Evolutionary conservation across 768 basidiomycete genomes (phyloP), one percentile per base, ranked within the genome.

Genomic region (Amanita phalloides): DNA sequence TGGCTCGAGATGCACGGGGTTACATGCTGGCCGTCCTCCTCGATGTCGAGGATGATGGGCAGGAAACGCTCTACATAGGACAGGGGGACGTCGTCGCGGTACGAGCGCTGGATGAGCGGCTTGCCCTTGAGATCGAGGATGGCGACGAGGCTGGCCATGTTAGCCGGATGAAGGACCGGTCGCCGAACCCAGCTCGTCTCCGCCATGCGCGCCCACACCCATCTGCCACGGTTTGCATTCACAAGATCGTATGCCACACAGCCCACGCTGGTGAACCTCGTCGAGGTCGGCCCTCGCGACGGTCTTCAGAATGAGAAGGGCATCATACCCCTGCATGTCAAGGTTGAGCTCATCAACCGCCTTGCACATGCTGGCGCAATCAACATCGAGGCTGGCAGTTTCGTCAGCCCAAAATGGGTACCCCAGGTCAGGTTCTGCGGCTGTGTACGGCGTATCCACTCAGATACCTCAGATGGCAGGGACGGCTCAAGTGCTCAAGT

Each of bases 111-210:
- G 56, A 99, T 99, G 42, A 98, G 77, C 6, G 95, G 90, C 59
- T 99, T 99, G 63, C 95, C 95, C 72, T 98, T 99, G 68, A 98
- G 82, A 69, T 98, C 95, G 61, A 97, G 86, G 60, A 98, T 94
- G 35, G 94, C 92, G 55, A 98, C 84, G 49, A 94, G 74, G 55
- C 71, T 73, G 41, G 76, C 77, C 74, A 79, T 77, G 43, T 20
- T 20, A 6, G 36, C 32, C 48, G 38, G 26, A 41, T 49, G 58
- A 57, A 54, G 49, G 51, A n/a, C 35, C 28, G 20, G 30, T 8
- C 6, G 53, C 49, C 7, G 35, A 30, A 33, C 11, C 33, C 51
- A 30, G 30, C 42, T 4, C 10, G 2, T 20, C 8, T 23, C 26
- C 28, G 9, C n/a, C 43, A 52, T 50, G 49, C 28, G 14, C 32